These are phyloP conservation scores for Phenoliferia sp. DNA, from an alignment of 1,284 basidiomycete genomes.

Conservation along the genomic window DNA sequence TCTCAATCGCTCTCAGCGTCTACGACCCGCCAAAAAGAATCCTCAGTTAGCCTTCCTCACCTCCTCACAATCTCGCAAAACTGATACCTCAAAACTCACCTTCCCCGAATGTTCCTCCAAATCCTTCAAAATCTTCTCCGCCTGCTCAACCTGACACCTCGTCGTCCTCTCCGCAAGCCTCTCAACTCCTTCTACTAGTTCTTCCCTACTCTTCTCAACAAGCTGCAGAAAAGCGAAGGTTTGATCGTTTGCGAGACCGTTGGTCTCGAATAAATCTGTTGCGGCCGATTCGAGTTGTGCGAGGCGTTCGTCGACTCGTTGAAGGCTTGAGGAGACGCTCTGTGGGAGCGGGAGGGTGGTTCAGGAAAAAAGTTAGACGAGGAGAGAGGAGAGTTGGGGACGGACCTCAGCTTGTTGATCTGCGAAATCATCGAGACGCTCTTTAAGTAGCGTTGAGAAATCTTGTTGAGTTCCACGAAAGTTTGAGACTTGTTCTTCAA, in stretches of 20 bases:
- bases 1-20: slow-evolving; percentile 4
- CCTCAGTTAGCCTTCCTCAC: background rate
- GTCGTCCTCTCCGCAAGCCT: background rate
- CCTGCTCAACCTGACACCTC: background rate
- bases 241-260: slow-evolving; percentile 4
- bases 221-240: slow-evolving; percentile 11
- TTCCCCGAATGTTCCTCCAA: slow-evolving; percentile 1
- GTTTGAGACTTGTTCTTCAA: slow-evolving; percentile 4
- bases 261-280: background rate
- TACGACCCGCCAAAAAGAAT: background rate
- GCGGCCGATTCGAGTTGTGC: background rate
- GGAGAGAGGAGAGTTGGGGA: background rate
- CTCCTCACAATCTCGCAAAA: too few species aligned
- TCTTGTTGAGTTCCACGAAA: slow-evolving; percentile 10
- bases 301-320: background rate
- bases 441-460: slow-evolving; percentile 2
- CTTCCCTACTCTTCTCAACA: slow-evolving; percentile 15
- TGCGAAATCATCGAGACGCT: background rate
- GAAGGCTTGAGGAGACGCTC: background rate
- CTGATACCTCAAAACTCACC: background rate
- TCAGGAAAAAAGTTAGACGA: background rate
- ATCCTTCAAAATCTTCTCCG: background rate
- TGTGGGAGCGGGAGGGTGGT: background rate
- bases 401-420: slow-evolving; percentile 6
- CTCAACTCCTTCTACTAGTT: slow-evolving; percentile 1